Evolutionary conservation across 371 early-diverging fungal species (phyloP), one percentile per base, ranked within the genome.

Genomic region (Rhizomucor miehei): DNA sequence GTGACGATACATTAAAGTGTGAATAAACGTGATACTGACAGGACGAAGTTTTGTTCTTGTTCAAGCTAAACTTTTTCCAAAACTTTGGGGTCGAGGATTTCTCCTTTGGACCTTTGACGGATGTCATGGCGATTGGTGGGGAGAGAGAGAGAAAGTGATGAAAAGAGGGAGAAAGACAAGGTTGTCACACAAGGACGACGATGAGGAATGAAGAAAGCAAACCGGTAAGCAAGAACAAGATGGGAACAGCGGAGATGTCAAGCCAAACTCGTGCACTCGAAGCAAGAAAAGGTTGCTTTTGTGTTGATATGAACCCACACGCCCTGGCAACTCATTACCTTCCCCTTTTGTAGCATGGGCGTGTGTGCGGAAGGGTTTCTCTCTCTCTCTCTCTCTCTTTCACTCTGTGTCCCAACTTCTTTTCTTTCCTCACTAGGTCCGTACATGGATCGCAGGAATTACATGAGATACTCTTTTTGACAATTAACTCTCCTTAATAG

Each of bases 41-140:
- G 24, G 44, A 36, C n/a, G 36, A 37, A 14, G 38, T 62, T 45
- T 52, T 64, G 16, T 69, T 65, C 47, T 65, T 75, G 48, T 60
- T 54, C 45, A 75, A 52, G 4, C 69, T 62, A 25, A 75, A 58
- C 48, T 75, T 75, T 59, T 71, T 69, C 75, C 75, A 75, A 46
- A 66, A 66, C 54, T 66, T 66, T 36, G 56, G 52, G 10, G 60
- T 52, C 17, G 63, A 54, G 21, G 66, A 61, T 40, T 66, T 66
- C 21, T 51, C 51, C 52, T 52, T 61, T 37, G 50, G 36, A 23
- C 39, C 51, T 39, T 51, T 57, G 17, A 36, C 38, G 46, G 48
- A 56, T 24, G 57, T 48, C 57, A 57, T 54, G 36, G 29, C 24
- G 47, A 44, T 19, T 36, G 38, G 25, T 19, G 38, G 6, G 24